Conservation (phyloP, 352 stramenopile genomes). For the Phytopythium kandeliae region DNA sequence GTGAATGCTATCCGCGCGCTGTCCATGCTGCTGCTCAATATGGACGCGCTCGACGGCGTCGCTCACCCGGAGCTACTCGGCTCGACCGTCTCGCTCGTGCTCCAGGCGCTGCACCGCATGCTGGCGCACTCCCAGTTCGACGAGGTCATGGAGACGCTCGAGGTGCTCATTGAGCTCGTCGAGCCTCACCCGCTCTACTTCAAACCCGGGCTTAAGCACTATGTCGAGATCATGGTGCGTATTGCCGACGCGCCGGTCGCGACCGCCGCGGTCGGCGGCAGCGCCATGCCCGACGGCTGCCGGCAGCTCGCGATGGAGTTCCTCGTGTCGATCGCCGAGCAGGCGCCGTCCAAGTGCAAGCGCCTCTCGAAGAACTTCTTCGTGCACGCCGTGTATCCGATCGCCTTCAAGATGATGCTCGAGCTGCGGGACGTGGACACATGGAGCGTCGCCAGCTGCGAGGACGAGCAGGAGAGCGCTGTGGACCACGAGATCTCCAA, state of each 20-base stretch:
- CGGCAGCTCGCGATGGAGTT: constrained; percentile 84
- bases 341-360: constrained; percentile 50
- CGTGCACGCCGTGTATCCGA: constrained; percentile 60
- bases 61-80: constrained; percentile 46
- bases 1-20: constrained; percentile 68
- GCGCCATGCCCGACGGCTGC: constrained; percentile 50
- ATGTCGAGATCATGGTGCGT: constrained; percentile 68
- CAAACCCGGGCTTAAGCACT: constrained; percentile 48
- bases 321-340: constrained; percentile 72
- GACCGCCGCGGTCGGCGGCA: background rate
- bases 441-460: constrained; percentile 62
- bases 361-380: constrained; percentile 76
- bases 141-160: constrained; percentile 71
- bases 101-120: constrained; percentile 47
- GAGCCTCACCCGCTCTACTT: constrained; percentile 72
- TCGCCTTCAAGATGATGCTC: constrained; percentile 84
- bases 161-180: constrained; percentile 77
- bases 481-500: constrained; percentile 77
- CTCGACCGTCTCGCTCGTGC: constrained; percentile 43
- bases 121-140: constrained; percentile 49
- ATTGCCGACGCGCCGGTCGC: constrained; percentile 37
- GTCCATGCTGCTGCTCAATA: constrained; percentile 68
- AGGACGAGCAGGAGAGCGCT: constrained; percentile 50
- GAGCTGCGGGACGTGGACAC: constrained; percentile 69
- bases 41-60: constrained; percentile 55